A percentile compares a stretch with the other conserved stretches of the same genome.
These are phyloP conservation scores for Isoetes taiwanensis DNA, from an alignment of 75 land plant species.

Conservation along the genomic window DNA sequence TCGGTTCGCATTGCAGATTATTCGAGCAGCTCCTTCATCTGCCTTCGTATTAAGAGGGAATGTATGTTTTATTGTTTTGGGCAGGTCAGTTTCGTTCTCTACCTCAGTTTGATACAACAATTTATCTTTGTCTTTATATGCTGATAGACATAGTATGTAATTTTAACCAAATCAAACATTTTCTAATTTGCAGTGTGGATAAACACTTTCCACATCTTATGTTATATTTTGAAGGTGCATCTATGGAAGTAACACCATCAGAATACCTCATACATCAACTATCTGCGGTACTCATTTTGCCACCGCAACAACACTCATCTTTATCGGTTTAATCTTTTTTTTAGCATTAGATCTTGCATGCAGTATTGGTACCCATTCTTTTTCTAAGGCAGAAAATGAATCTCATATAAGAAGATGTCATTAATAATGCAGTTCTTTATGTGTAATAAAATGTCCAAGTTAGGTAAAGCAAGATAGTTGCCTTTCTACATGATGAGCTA, in stretches of 20 bases:
- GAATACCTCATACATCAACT: background rate
- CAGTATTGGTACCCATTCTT: no score
- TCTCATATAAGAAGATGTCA: no score
- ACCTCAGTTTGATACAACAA: background rate
- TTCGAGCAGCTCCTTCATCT: background rate
- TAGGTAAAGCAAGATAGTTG: no score
- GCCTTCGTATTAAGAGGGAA: background rate
- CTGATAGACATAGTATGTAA: background rate
- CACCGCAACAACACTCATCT: no score
- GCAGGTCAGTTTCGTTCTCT: background rate
- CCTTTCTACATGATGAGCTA: no score
- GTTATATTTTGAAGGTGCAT: slow-evolving; percentile 1
- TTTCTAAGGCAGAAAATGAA: no score
- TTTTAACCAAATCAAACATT: background rate
- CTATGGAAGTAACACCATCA: background rate
- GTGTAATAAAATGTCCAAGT: no score
- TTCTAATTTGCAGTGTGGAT: background rate
- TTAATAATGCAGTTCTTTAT: no score
- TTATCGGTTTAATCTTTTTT: no score
- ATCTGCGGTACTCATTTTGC: background rate
- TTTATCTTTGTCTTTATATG: background rate
- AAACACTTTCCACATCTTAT: background rate
- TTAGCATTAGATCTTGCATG: no score
- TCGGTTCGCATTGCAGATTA: background rate
- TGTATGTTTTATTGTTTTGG: background rate